Percentiles rank a stretch among this genome's conserved stretches.
These are phyloP conservation scores for Blastobotrys illinoisensis DNA, from an alignment of 1,139 yeast genomes.

Conservation along the genomic window DNA sequence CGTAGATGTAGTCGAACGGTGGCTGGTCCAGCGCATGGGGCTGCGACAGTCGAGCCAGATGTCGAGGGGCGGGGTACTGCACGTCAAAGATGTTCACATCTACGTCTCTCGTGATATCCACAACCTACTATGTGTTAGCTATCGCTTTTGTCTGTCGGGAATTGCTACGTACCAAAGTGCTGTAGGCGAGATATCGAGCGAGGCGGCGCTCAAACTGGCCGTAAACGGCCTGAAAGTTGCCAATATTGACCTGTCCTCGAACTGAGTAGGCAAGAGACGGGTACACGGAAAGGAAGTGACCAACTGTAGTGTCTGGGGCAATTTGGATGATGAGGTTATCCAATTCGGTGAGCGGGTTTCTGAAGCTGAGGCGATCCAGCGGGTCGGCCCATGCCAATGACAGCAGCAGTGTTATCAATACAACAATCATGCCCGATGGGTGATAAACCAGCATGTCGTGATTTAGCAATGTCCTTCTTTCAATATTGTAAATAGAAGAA, in stretches of 20 bases:
- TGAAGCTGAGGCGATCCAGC: not conserved
- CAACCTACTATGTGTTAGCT: slow-evolving; percentile 14
- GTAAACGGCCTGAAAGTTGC: slow-evolving; percentile 26
- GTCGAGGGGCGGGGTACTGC: slow-evolving; percentile 59
- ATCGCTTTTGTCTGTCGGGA: slow-evolving; percentile 2
- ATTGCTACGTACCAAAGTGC: slow-evolving; percentile 18
- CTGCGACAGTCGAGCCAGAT: slow-evolving; percentile 60
- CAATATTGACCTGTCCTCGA: slow-evolving; percentile 23
- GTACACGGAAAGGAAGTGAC: slow-evolving; percentile 23
- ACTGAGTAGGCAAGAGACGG: slow-evolving; percentile 23
- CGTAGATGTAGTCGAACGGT: slow-evolving; percentile 38
- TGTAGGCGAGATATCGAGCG: slow-evolving; percentile 20
- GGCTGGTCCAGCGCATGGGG: slow-evolving; percentile 33
- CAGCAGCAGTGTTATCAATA: not conserved
- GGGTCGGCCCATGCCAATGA: not conserved
- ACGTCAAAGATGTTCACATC: slow-evolving; percentile 28
- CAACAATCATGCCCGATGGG: not conserved
- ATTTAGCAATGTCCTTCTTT: no score
- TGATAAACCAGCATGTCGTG: no score
- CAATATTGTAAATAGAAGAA: no score
- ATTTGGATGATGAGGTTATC: slow-evolving; percentile 23
- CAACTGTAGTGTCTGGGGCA: slow-evolving; percentile 23
- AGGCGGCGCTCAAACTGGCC: slow-evolving; percentile 26
- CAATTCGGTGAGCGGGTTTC: not conserved
- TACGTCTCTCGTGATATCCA: slow-evolving; percentile 29